phyloP scores from a whole-genome alignment of 2,329 filamentous ascomycete genomes.

The Phialophora expanda region DNA sequence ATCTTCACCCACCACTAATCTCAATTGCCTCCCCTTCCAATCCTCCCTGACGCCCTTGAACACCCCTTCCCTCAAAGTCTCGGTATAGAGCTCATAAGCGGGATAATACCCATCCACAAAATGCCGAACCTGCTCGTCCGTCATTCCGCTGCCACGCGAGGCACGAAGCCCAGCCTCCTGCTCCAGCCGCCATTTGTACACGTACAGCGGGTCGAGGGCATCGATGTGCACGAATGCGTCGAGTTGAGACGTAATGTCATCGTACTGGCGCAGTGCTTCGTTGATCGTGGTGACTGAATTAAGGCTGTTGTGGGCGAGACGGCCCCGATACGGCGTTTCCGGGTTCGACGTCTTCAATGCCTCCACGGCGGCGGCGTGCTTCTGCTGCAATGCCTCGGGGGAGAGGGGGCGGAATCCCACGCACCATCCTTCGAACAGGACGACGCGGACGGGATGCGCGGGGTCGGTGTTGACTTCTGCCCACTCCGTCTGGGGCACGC shows the following conservation, averaged over 20 bases:
- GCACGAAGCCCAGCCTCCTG: constrained; percentile 75
- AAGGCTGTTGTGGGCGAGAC: constrained; percentile 61
- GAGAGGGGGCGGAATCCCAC: constrained; percentile 76
- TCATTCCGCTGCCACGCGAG: constrained; percentile 77
- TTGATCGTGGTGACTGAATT: constrained; percentile 65
- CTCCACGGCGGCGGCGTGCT: constrained; percentile 56
- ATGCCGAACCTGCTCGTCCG: constrained; percentile 73
- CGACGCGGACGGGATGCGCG: constrained; percentile 58
- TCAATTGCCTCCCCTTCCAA: constrained; percentile 62
- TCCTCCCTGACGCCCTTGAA: constrained; percentile 49
- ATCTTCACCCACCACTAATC: constrained; percentile 66
- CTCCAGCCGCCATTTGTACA: constrained; percentile 83
- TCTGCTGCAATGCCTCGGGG: constrained; percentile 60
- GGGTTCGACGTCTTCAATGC: constrained; percentile 51
- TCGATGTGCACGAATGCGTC: constrained; percentile 72
- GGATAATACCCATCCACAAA: constrained; percentile 79
- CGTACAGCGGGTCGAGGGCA: constrained; percentile 72
- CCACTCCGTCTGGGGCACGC: constrained; percentile 68
- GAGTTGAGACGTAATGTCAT: constrained; percentile 63
- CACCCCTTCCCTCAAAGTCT: constrained; percentile 63
- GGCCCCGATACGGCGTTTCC: constrained; percentile 50
- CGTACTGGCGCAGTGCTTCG: constrained; percentile 62
- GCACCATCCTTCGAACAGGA: constrained; percentile 91
- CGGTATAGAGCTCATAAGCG: constrained; percentile 72
- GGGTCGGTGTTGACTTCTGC: constrained; percentile 52